These are phyloP conservation scores for Apiotrichum domesticum DNA, from an alignment of 1,284 basidiomycete genomes.

Conservation along the genomic window DNA sequence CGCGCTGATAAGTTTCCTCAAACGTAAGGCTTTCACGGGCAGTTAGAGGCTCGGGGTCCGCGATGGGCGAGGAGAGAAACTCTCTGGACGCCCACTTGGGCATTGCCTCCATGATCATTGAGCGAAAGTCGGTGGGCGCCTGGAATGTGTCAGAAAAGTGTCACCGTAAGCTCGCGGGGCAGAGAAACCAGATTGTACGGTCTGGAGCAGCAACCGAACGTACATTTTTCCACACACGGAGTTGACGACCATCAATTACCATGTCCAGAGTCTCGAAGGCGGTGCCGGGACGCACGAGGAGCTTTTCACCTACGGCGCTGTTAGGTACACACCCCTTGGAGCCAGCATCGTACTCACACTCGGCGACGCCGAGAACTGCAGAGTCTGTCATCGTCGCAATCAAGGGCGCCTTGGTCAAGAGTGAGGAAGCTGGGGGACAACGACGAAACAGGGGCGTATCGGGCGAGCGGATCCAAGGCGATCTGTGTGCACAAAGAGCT, in stretches of 20 bases:
- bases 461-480: no score
- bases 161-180: background rate
- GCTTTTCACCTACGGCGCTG: constrained; percentile 25
- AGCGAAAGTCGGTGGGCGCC: background rate
- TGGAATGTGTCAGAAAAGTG: background rate
- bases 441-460: no score
- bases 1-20: constrained; percentile 21
- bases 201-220: background rate
- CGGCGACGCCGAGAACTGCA: background rate
- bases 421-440: no score
- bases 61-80: constrained; percentile 34
- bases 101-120: constrained; percentile 4
- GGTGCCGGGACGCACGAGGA: constrained; percentile 28
- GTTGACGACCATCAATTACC: constrained; percentile 20
- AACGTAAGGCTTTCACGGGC: constrained; percentile 25
- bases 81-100: constrained; percentile 18
- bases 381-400: no score
- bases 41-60: constrained; percentile 7
- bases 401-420: no score
- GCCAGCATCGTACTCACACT: background rate
- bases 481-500: no score
- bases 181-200: no score
- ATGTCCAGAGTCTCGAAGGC: constrained; percentile 30
- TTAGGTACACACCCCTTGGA: background rate
- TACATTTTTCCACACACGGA: constrained; percentile 37